Percentiles rank a stretch among this genome's conserved stretches.
Evolutionary conservation across 2,329 filamentous ascomycete species (phyloP).

Genomic region (Cyanodermella asteris): DNA sequence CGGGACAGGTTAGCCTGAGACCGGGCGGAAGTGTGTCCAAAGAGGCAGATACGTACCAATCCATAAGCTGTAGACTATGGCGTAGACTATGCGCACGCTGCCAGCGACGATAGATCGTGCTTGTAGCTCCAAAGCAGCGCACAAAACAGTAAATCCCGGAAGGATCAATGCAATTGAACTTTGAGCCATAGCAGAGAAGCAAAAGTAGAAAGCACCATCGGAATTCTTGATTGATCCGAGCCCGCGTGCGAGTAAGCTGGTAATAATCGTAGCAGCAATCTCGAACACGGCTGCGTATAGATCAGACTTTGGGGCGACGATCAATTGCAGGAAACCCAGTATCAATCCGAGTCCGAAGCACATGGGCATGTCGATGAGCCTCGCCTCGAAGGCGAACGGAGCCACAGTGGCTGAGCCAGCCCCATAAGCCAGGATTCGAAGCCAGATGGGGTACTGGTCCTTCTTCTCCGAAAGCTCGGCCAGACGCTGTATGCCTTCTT

Average conservation of each 20-base stretch:
- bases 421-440: slow-evolving; percentile 46
- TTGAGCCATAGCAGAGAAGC: slow-evolving; percentile 50
- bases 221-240: slow-evolving; percentile 42
- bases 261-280: slow-evolving; percentile 39
- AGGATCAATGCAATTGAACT: slow-evolving; percentile 57
- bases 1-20: too few relatives aligned
- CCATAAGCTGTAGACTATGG: slow-evolving; percentile 53
- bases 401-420: slow-evolving; percentile 55
- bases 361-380: slow-evolving; percentile 56
- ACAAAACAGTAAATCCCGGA: slow-evolving; percentile 43
- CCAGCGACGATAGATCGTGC: slow-evolving; percentile 47
- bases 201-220: slow-evolving; percentile 40
- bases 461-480: slow-evolving; percentile 33
- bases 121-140: slow-evolving; percentile 42
- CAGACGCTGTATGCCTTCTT: slow-evolving; percentile 21
- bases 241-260: slow-evolving; percentile 46
- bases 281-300: slow-evolving; percentile 44
- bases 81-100: slow-evolving; percentile 52
- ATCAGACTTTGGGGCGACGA: slow-evolving; percentile 51
- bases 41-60: too few relatives aligned
- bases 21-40: too few relatives aligned
- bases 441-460: slow-evolving; percentile 30
- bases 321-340: slow-evolving; percentile 51
- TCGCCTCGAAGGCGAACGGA: slow-evolving; percentile 58
- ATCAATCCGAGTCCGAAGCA: slow-evolving; percentile 55